These are phyloP conservation scores for Backusella mclennaniae DNA, from an alignment of 192 early-diverging fungal genomes.

Conservation along the genomic window DNA sequence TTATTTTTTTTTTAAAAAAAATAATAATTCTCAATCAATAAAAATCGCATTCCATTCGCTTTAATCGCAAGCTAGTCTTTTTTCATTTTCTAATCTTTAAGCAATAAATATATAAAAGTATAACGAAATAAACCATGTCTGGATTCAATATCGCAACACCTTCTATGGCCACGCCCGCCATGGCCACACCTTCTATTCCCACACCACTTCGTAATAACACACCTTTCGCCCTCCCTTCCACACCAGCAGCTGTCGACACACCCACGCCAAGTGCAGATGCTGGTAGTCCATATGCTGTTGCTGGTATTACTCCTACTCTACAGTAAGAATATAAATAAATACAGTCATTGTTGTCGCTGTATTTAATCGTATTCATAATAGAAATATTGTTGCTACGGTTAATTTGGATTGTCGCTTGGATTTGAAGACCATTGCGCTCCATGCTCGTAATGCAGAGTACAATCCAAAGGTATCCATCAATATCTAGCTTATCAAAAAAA, in stretches of 20 bases:
- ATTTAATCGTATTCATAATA: slow-evolving; percentile 30
- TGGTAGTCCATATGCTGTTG: slow-evolving; percentile 41
- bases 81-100: background rate
- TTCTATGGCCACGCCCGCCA: slow-evolving; percentile 31
- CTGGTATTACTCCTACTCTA: slow-evolving; percentile 56
- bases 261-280: slow-evolving; percentile 39
- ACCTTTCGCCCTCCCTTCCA: slow-evolving; percentile 38
- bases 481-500: background rate
- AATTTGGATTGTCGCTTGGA: slow-evolving; percentile 97
- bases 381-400: slow-evolving; percentile 99
- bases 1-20: background rate
- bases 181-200: slow-evolving; percentile 35
- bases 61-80: background rate
- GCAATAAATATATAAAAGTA: background rate
- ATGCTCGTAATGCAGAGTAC: slow-evolving; percentile 99
- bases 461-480: slow-evolving; percentile 89
- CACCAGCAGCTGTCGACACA: slow-evolving; percentile 37
- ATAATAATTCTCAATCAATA: background rate
- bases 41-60: background rate
- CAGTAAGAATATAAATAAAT: slow-evolving; percentile 48
- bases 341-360: background rate
- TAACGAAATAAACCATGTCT: slow-evolving; percentile 17
- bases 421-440: slow-evolving; percentile 97
- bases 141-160: slow-evolving; percentile 41
- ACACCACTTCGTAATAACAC: slow-evolving; percentile 25